phyloP scores from a whole-genome alignment of 805 yeast species.

The Metschnikowia chrysomelidarum region DNA sequence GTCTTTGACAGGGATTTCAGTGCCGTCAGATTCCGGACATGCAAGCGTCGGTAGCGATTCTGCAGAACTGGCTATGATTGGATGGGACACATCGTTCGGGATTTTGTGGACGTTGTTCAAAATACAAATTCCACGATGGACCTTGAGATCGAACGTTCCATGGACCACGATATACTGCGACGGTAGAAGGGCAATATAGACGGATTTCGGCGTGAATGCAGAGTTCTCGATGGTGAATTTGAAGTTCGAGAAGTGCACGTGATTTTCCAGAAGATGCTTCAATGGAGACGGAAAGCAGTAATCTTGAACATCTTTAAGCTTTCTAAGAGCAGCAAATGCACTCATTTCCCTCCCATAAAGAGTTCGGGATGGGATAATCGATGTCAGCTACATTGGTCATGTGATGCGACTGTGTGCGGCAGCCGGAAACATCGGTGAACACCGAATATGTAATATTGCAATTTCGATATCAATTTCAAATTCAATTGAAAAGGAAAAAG shows the following conservation, averaged over 20 bases:
- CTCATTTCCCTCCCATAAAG: too few species aligned
- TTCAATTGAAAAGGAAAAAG: too few species aligned
- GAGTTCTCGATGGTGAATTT: constrained; percentile 11
- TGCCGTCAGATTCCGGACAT: constrained; percentile 36
- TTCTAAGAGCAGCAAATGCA: constrained; percentile 19
- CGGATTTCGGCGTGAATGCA: constrained; percentile 13
- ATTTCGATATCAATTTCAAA: too few species aligned
- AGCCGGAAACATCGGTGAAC: too few species aligned
- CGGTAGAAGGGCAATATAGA: constrained; percentile 39
- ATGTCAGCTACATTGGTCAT: neutral
- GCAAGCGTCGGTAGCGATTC: constrained; percentile 45
- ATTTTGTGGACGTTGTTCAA: constrained; percentile 39
- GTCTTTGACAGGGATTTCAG: constrained; percentile 17
- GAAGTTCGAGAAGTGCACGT: constrained; percentile 10
- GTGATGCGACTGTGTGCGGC: too few species aligned
- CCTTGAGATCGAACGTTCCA: constrained; percentile 45
- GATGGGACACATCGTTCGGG: constrained; percentile 24
- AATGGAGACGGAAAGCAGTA: constrained; percentile 13
- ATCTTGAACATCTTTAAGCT: constrained; percentile 3
- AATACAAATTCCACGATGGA: constrained; percentile 47
- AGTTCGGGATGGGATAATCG: too few species aligned
- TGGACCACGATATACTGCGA: constrained; percentile 43
- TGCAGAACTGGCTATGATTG: constrained; percentile 31
- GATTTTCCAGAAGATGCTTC: constrained; percentile 3
- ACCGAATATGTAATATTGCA: too few species aligned